Conservation (phyloP, 2,329 filamentous ascomycete species). For the Fusarium sp. region DNA sequence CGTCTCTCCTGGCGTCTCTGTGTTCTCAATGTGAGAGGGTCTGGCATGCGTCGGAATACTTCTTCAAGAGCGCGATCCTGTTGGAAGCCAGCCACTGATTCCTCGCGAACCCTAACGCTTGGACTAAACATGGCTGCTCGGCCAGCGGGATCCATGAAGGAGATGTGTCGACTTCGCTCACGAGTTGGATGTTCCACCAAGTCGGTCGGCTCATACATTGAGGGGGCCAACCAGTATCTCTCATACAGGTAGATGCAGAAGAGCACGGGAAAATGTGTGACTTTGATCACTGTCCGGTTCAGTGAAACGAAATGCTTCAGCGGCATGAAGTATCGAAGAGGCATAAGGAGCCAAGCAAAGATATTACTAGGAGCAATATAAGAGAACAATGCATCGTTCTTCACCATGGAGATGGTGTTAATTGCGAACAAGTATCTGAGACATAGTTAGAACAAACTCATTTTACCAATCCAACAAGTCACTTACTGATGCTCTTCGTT, state of each 20-base stretch:
- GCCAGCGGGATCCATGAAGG: conserved; percentile 67
- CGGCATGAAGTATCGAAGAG: conserved; percentile 82
- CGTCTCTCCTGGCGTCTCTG: conserved; percentile 72
- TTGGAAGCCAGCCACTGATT: conserved; percentile 87
- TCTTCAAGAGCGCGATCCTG: conserved; percentile 93
- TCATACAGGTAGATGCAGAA: conserved; percentile 92
- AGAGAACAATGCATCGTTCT: conserved; percentile 95
- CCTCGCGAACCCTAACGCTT: conserved; percentile 78
- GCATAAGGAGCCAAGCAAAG: conserved; percentile 88
- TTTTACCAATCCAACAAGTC: fast-evolving
- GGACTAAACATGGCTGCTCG: conserved; percentile 79
- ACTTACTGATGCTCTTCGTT: conserved; percentile 85
- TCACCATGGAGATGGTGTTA: conserved; percentile 98
- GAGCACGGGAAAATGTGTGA: conserved; percentile 88
- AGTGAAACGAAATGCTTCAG: conserved; percentile 84
- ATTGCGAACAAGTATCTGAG: conserved; percentile 87
- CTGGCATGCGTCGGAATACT: conserved; percentile 83
- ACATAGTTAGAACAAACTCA: conserved; percentile 12
- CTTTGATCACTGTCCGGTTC: conserved; percentile 91
- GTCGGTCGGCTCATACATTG: conserved; percentile 85
- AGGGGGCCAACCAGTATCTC: conserved; percentile 78
- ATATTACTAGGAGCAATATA: conserved; percentile 94
- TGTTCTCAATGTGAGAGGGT: conserved; percentile 69
- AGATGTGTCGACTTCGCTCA: conserved; percentile 61
- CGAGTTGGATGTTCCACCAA: conserved; percentile 78